phyloP scores from a whole-genome alignment of 1,139 yeast species.

The Torulaspora globosa region DNA sequence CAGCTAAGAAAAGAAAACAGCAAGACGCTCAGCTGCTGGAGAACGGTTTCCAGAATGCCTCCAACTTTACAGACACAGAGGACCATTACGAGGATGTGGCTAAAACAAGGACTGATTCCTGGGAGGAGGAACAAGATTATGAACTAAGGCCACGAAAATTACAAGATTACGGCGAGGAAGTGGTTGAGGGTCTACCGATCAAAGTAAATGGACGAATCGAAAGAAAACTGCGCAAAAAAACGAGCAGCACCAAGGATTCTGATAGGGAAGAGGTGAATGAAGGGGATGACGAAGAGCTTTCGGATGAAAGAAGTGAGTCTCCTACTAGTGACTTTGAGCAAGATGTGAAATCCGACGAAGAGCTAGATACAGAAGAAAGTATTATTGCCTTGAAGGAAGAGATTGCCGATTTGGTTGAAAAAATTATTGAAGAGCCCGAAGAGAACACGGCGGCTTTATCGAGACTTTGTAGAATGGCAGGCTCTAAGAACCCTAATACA shows the following conservation, averaged over 20 bases:
- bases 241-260: constrained; percentile 21
- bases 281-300: constrained; percentile 25
- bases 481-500: constrained; percentile 62
- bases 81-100: constrained; percentile 6
- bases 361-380: constrained; percentile 54
- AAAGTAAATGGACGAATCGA: constrained; percentile 68
- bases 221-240: constrained; percentile 46
- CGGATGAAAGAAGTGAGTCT: constrained; percentile 20
- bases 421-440: constrained; percentile 84
- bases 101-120: constrained; percentile 26
- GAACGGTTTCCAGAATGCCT: constrained; percentile 43
- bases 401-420: constrained; percentile 75
- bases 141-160: constrained; percentile 55
- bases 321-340: constrained; percentile 17
- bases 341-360: constrained; percentile 41
- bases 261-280: constrained; percentile 34
- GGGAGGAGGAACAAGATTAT: constrained; percentile 69
- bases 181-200: constrained; percentile 77
- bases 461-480: constrained; percentile 67
- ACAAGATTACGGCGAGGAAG: constrained; percentile 40
- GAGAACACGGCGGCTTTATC: constrained; percentile 66
- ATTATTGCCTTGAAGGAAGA: constrained; percentile 69
- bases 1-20: constrained; percentile 46
- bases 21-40: constrained; percentile 48
- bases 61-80: constrained; percentile 28